Percentiles rank a stretch among this genome's conserved stretches.
Evolutionary conservation across 805 yeast genomes (phyloP).

Genomic region (Metschnikowia gruessii): DNA sequence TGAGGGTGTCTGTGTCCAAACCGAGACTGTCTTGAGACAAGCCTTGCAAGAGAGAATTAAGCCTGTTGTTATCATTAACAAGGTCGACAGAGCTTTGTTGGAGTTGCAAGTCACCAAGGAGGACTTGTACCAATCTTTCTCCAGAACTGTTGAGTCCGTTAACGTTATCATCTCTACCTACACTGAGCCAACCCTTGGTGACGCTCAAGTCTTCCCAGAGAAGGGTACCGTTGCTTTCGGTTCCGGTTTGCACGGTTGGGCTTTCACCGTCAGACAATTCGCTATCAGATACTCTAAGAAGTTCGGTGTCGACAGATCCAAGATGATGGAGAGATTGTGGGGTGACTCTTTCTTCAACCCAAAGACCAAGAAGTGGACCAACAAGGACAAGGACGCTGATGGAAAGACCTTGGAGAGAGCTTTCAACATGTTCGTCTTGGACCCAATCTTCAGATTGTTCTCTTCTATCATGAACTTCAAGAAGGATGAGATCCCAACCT

Average conservation of each 20-base stretch:
- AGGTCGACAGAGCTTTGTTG: slow-evolving; percentile 98
- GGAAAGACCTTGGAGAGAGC: slow-evolving; percentile 98
- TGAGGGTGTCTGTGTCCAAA: slow-evolving; percentile 99
- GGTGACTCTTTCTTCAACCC: slow-evolving; percentile 99
- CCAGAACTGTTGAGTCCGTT: slow-evolving; percentile 99
- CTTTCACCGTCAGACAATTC: slow-evolving; percentile 98
- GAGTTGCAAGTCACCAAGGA: slow-evolving; percentile 99
- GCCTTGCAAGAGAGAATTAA: slow-evolving; percentile 98
- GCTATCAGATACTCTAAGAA: slow-evolving; percentile 98
- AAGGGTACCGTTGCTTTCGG: slow-evolving; percentile 99
- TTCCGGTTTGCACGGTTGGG: slow-evolving; percentile 99
- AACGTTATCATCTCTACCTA: slow-evolving; percentile 97
- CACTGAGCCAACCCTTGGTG: slow-evolving; percentile 88
- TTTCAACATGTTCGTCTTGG: slow-evolving; percentile 98
- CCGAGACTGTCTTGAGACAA: slow-evolving; percentile 99
- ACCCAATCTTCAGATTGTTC: slow-evolving; percentile 98
- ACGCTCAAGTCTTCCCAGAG: slow-evolving; percentile 98
- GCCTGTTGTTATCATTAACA: slow-evolving; percentile 98
- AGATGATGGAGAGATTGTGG: slow-evolving; percentile 99
- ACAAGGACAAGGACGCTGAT: slow-evolving; percentile 91
- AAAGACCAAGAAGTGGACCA: slow-evolving; percentile 99
- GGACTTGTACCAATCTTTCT: slow-evolving; percentile 96
- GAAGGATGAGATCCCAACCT: slow-evolving; percentile 91
- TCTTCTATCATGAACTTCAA: slow-evolving; percentile 98
- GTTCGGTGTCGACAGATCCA: slow-evolving; percentile 96